Conservation (phyloP, 352 stramenopile genomes). For the Pelagophyceae sp. region DNA sequence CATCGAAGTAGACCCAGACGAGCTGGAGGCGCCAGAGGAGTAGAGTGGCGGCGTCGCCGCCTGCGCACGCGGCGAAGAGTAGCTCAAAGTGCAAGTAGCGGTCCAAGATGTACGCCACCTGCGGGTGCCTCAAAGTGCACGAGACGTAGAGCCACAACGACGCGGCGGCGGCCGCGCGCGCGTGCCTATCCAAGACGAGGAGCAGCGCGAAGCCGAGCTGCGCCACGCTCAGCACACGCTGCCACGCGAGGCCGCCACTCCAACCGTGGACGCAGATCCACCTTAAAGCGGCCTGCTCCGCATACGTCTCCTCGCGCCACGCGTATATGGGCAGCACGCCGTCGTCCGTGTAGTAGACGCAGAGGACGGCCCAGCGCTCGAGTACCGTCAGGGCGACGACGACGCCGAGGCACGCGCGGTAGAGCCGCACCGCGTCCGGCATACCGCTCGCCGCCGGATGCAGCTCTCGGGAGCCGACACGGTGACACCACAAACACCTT, state of each 20-base stretch:
- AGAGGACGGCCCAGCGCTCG: not conserved
- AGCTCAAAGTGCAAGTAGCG: not conserved
- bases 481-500: too few relatives aligned
- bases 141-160: constrained; percentile 18
- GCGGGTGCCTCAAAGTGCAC: not conserved
- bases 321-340: not conserved
- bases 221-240: not conserved
- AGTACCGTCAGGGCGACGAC: not conserved
- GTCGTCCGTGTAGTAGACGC: constrained; percentile 2
- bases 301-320: not conserved
- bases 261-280: not conserved
- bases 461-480: too few relatives aligned
- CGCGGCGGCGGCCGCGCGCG: not conserved
- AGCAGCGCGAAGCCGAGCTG: not conserved
- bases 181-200: not conserved
- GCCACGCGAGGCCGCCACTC: not conserved
- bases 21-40: not conserved
- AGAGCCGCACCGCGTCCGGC: not conserved
- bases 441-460: too few relatives aligned
- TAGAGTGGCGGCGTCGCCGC: not conserved
- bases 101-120: constrained; percentile 8
- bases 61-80: not conserved
- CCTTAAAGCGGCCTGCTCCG: not conserved
- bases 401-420: not conserved
- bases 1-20: constrained; percentile 7